These are phyloP conservation scores for Roridomyces roridus DNA, from an alignment of 768 basidiomycete species.

Conservation along the genomic window DNA sequence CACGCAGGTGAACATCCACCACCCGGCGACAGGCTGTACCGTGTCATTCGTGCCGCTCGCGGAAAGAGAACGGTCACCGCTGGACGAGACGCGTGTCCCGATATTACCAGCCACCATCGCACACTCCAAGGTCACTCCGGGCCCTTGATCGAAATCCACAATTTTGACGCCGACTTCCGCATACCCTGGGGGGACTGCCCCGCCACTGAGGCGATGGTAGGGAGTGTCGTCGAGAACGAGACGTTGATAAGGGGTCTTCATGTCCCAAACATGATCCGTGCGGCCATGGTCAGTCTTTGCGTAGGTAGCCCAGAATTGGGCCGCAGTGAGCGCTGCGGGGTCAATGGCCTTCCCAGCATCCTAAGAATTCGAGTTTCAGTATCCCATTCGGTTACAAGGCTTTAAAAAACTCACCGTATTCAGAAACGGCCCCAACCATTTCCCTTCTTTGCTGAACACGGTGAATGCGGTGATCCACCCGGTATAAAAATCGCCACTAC, in stretches of 20 bases:
- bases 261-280: background rate
- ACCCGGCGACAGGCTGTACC: slow-evolving; percentile 34
- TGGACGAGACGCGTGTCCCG: slow-evolving; percentile 17
- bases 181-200: slow-evolving; percentile 20
- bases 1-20: slow-evolving; percentile 35
- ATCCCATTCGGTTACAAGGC: background rate
- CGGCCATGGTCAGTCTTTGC: background rate
- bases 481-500: slow-evolving; percentile 1
- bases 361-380: background rate
- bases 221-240: slow-evolving; percentile 13
- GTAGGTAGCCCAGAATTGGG: background rate
- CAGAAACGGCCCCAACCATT: slow-evolving; percentile 16
- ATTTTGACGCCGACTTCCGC: slow-evolving; percentile 23
- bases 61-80: slow-evolving; percentile 35
- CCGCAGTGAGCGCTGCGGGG: background rate
- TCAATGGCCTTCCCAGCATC: background rate
- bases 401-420: background rate
- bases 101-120: slow-evolving; percentile 25
- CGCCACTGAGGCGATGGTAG: slow-evolving; percentile 13
- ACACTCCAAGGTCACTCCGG: slow-evolving; percentile 5
- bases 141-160: slow-evolving; percentile 11
- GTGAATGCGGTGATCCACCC: slow-evolving; percentile 28
- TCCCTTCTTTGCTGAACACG: slow-evolving; percentile 18
- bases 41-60: slow-evolving; percentile 38
- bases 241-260: background rate